Evolutionary conservation across 495 filamentous ascomycete species (phyloP).

Genomic region (Beverwykella pulmonaria): DNA sequence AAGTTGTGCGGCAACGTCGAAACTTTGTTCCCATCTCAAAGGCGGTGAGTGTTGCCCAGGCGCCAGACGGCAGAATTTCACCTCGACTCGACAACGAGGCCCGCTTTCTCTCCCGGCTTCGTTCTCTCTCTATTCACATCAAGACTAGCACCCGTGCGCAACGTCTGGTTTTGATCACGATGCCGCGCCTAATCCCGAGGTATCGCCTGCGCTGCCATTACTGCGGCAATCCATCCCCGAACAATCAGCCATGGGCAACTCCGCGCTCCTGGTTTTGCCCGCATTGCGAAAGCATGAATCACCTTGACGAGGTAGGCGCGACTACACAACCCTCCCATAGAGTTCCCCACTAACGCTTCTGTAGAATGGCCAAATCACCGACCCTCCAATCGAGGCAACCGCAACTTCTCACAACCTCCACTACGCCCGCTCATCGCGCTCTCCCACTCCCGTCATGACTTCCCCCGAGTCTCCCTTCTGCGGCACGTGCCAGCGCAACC

Average conservation of each 20-base stretch:
- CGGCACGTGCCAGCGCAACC: slow-evolving; percentile 76
- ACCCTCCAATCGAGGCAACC: slow-evolving; percentile 65
- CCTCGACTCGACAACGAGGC: neutral
- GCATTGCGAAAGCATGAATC: slow-evolving; percentile 60
- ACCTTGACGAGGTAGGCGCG: slow-evolving; percentile 65
- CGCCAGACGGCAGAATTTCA: slow-evolving; percentile 13
- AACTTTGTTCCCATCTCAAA: neutral
- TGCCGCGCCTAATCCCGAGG: slow-evolving; percentile 20
- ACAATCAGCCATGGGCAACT: slow-evolving; percentile 30
- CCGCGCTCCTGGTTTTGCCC: slow-evolving; percentile 33
- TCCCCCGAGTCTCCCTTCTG: slow-evolving; percentile 67
- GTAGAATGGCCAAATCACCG: slow-evolving; percentile 81
- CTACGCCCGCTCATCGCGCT: slow-evolving; percentile 41
- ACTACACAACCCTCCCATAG: slow-evolving; percentile 12
- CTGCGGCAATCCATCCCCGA: slow-evolving; percentile 8
- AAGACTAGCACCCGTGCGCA: neutral
- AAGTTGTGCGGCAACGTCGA: neutral
- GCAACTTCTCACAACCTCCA: slow-evolving; percentile 38
- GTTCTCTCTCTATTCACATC: neutral
- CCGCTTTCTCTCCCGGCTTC: neutral
- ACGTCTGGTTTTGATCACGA: neutral
- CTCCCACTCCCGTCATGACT: slow-evolving; percentile 41
- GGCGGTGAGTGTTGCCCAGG: neutral
- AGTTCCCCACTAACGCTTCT: slow-evolving; percentile 7
- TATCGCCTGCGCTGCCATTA: slow-evolving; percentile 27